phyloP scores from a whole-genome alignment of 2,329 filamentous ascomycete genomes.

The Sporothrix brunneoviolacea region DNA sequence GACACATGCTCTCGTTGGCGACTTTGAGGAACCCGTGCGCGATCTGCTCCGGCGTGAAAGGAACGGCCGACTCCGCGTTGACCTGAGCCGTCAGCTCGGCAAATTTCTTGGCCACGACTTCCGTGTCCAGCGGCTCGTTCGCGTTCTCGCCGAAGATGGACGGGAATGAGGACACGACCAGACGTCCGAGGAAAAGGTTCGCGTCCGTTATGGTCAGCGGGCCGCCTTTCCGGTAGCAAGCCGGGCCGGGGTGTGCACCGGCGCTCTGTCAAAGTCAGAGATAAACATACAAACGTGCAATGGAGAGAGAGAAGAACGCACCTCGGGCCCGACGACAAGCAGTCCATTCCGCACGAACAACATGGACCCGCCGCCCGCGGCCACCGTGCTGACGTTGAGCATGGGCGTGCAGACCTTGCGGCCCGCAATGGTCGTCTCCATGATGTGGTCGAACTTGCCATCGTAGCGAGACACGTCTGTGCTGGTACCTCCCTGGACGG shows the following conservation, averaged over 20 bases:
- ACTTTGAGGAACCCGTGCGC: conserved; percentile 61
- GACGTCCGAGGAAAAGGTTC: conserved; percentile 56
- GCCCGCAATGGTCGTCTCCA: conserved; percentile 64
- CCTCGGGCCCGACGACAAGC: conserved; percentile 82
- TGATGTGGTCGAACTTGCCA: conserved; percentile 61
- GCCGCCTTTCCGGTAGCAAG: conserved; percentile 57
- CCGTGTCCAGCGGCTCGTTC: conserved; percentile 71
- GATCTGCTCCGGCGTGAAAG: no score
- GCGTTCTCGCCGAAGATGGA: conserved; percentile 63
- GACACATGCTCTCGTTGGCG: conserved; percentile 63
- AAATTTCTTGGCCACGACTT: conserved; percentile 60
- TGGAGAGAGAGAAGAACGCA: no score
- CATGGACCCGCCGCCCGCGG: conserved; percentile 60
- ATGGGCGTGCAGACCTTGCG: conserved; percentile 87
- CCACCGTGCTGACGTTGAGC: conserved; percentile 90
- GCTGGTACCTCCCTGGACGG: conserved; percentile 29
- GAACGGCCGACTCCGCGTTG: conserved; percentile 59
- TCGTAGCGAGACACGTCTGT: conserved; percentile 31
- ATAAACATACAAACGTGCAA: no score
- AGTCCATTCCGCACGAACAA: conserved; percentile 74
- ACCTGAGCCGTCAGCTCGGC: conserved; percentile 82
- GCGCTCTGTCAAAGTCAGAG: no score
- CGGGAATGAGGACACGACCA: conserved; percentile 53
- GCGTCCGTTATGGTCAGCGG: conserved; percentile 49
- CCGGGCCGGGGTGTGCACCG: conserved; percentile 59